Evolutionary conservation across 2,329 filamentous ascomycete species (phyloP), one percentile per base, ranked within the genome.

Genomic region (Grosmannia serpens): DNA sequence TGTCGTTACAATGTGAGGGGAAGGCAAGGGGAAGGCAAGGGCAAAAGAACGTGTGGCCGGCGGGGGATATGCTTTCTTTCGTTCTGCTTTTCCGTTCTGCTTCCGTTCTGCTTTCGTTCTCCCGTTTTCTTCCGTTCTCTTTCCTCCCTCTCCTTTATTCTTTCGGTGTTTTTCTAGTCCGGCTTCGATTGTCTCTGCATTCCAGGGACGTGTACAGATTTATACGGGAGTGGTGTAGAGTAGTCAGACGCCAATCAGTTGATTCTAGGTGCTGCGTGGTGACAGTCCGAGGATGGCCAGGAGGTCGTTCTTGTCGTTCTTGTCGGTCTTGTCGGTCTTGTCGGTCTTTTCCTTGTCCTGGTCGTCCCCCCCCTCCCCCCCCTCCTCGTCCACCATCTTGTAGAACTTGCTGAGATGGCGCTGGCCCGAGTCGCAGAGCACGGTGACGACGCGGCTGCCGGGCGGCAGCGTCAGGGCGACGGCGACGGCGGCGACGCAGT

Each of bases 381-480:
- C 74, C 69, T 87, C 75, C 56, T 85, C 81, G 26, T 82, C 86
- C 57, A 89, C 82, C 62, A 80, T 77, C 67, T 86, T 88, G 87
- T 88, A 94, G 68, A 95, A 91, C 71, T 91, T 92, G 73, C 86
- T 91, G 56, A 94, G 71, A 70, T 94, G 89, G 63, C 89, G 79
- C 11, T 84, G 84, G n/a, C 89, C 87, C n/a, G 82, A 84, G 72
- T 95, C 89, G 70, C 89, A 94, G 9, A 94, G 73, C n/a, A 95
- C 77, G 0, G 89, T 94, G n/a, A 91, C 88, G 49, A 95, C 82
- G 35, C 77, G 79, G 60, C 86, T 87, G 17, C 77, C 80, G 57
- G 73, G 69, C 5, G 82, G 81, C 61, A 91, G 73, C 49, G 75
- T 74, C 68, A 85, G 78, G 29, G 88, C 88, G 4, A 86, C 78